Base-by-base conservation (phyloP, 768 basidiomycete species). In the Gloeostereum incarnatum region DNA sequence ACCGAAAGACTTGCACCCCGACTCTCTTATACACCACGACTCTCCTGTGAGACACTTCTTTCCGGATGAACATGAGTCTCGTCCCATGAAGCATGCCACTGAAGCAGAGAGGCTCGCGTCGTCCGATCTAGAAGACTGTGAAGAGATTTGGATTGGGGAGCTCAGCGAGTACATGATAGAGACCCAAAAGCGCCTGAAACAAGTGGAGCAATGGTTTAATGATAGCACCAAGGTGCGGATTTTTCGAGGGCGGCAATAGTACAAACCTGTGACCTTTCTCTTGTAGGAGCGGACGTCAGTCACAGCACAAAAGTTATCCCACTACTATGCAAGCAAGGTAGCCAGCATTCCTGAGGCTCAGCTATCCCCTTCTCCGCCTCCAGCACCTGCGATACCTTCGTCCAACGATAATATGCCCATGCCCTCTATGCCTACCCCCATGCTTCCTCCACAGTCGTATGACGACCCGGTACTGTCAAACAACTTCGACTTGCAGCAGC, bases 81-180 rank as follows among this genome's bases (percentile, higher is more conserved):
- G 32, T 14, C 16, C 14, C 18, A 31, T 60, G 51, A 47, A 43
- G 36, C 45, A 45, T 5, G 40, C 54, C 33, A 57, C 53, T 24
- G 65, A 68, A 39, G 72, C 75, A 22, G 69, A 68, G 21, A 58
- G 61, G 26, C 60, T 73, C 9, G 57, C 61, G 8, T 84, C 85
- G 13, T 88, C 87, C 16, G 87, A 90, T 65, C 62, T 90, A 44
- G 85, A 87, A 20, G 87, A 88, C 42, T 86, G 78, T 45, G 71
- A 73, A 47, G 86, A 88, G 42, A 52, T 90, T 11, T 90, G 88
- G 88, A 59, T 64, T 31, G 68, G 63, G 18, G 85, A 84, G 50
- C 66, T 89, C 11, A 65, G 68, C 37, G 74, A 75, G 40, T 90
- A 89, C 49, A 66, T 75, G 37, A 52, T 78, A 21, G 78, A 85